A percentile compares a stretch with the other conserved stretches of the same genome.
Evolutionary conservation across 176 grass and related monocot species (phyloP).

Genomic region (Bromus sterilis): DNA sequence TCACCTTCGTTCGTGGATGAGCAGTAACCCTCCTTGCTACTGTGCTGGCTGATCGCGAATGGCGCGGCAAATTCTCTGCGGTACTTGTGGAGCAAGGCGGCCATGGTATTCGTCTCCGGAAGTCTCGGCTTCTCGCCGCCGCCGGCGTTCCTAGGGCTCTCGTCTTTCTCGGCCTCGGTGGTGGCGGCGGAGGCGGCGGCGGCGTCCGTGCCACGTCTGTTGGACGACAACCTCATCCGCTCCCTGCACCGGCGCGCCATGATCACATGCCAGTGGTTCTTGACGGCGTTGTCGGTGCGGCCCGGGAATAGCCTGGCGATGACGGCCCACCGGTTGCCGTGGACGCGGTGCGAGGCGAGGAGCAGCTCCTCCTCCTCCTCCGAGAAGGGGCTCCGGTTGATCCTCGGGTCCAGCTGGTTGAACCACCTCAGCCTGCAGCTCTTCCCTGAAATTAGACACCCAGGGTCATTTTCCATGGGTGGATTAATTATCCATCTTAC

Average conservation of each 20-base stretch:
- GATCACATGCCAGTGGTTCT: constrained; percentile 99
- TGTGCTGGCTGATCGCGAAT: constrained; percentile 38
- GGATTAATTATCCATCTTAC: neutral
- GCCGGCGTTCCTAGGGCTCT: neutral
- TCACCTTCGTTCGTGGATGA: constrained; percentile 52
- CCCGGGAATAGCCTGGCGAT: constrained; percentile 93
- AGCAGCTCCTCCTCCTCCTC: constrained; percentile 85
- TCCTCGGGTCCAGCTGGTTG: constrained; percentile 90
- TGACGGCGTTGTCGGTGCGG: constrained; percentile 94
- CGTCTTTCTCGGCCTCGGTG: neutral
- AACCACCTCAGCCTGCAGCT: constrained; percentile 97
- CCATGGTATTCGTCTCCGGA: constrained; percentile 16
- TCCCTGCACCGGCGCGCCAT: constrained; percentile 73
- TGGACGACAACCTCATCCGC: constrained; percentile 19
- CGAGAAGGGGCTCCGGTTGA: constrained; percentile 83
- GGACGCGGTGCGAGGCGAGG: constrained; percentile 67
- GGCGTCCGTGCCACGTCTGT: neutral
- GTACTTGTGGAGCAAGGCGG: constrained; percentile 54
- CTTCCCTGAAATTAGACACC: constrained; percentile 54
- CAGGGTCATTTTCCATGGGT: neutral
- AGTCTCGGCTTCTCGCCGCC: constrained; percentile 1
- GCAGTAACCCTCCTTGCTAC: constrained; percentile 26
- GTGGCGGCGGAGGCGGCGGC: neutral
- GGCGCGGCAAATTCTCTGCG: constrained; percentile 29
- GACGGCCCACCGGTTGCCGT: constrained; percentile 87